Evolutionary conservation across 202 grass and related monocot genomes (phyloP), one percentile per base, ranked within the genome.

Genomic region (Dendrocalamus latiflorus): DNA sequence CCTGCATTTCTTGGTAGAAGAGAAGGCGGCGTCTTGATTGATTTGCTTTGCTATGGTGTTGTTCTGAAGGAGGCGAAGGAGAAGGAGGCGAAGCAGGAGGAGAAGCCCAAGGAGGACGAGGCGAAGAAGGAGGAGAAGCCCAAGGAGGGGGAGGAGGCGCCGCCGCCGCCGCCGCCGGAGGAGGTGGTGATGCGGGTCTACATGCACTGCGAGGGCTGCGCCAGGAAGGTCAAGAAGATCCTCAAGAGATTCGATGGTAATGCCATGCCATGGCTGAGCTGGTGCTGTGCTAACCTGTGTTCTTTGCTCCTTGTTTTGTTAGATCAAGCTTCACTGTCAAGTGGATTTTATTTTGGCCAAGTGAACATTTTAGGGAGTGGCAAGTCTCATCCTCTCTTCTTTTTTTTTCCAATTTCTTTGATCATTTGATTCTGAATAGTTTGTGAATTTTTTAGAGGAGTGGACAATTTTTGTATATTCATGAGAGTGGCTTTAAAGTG

Each of bases 161-260:
- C 68, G 47, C 81, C 90, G n/a, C n/a, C n/a, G n/a, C n/a, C n/a
- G 5, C 85, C 89, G 48, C 84, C 88, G 43, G 93, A 96, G 88
- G 93, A 96, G 88, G 76, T 96, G 8, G 88, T 91, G 70, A 96
- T 96, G 93, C 75, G 90, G 20, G 93, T 96, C 51, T 96, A 87
- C 93, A 96, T 93, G 93, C 93, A 96, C 74, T 96, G 93, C 82
- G 88, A 96, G 83, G 93, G 90, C 8, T 96, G 93, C 55, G 90
- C 90, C 24, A 75, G 81, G 55, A 96, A 96, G 69, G 93, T 96
- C 77, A 93, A 91, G 88, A 83, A 88, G 65, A 93, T 90, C 68
- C 89, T 96, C 80, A 93, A 41, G 85, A 65, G 77, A 45, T 87
- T 91, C 5, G 88, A 96, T 8, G 93, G 93, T 96, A 92, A 75